Evolutionary conservation across 768 basidiomycete genomes (phyloP).

Genomic region (Suillus spraguei): DNA sequence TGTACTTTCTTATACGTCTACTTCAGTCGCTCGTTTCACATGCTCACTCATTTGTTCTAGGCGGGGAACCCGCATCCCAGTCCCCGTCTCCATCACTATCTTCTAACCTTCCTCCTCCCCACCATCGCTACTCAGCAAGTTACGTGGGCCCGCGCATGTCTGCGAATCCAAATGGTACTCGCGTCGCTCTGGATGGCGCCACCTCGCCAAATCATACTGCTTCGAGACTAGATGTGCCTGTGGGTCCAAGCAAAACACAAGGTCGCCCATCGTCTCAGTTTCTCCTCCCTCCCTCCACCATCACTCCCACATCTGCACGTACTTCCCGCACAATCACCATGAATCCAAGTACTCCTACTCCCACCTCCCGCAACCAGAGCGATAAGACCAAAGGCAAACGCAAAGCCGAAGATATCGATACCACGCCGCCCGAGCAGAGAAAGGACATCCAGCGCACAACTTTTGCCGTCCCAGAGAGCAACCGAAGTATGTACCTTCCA

Average conservation of each 20-base stretch:
- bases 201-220: constrained; percentile 18
- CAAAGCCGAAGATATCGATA: constrained; percentile 74
- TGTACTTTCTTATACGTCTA: not conserved
- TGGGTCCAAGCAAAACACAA: constrained; percentile 12
- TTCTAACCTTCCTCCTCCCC: not conserved
- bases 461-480: constrained; percentile 58
- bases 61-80: constrained; percentile 3
- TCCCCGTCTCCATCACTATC: not conserved
- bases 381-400: constrained; percentile 59
- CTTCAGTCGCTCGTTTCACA: not conserved
- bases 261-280: constrained; percentile 13
- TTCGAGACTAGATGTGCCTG: constrained; percentile 24
- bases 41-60: constrained; percentile 7
- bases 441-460: constrained; percentile 55
- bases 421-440: constrained; percentile 65
- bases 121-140: not conserved
- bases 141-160: constrained; percentile 5
- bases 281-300: constrained; percentile 20
- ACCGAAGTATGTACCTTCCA: constrained; percentile 53
- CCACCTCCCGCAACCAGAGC: constrained; percentile 33
- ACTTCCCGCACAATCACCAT: constrained; percentile 18
- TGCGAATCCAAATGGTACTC: constrained; percentile 13
- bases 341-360: constrained; percentile 36
- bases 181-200: constrained; percentile 17
- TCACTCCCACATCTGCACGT: constrained; percentile 21